phyloP scores from a whole-genome alignment of 2,329 filamentous ascomycete genomes.

The Rutstroemia sydowiana region DNA sequence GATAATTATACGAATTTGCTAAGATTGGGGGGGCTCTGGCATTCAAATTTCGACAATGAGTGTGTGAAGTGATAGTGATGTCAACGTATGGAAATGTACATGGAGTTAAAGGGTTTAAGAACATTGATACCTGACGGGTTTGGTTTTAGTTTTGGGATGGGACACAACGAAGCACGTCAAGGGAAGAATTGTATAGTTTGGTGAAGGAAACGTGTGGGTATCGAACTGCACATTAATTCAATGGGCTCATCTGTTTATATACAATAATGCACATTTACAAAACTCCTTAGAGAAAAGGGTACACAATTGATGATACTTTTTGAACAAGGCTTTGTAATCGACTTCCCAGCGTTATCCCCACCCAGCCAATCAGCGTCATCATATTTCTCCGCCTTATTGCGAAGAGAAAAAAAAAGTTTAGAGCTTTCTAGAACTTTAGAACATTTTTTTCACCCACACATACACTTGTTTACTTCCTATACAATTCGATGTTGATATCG shows the following conservation, averaged over 20 bases:
- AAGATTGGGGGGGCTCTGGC: too few species aligned
- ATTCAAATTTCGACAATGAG: neutral
- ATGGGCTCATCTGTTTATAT: neutral
- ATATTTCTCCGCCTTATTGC: conserved; percentile 1
- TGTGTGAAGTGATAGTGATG: neutral
- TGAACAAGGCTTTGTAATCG: neutral
- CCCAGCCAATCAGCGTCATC: conserved; percentile 2
- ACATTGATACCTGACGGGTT: neutral
- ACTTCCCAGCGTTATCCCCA: neutral
- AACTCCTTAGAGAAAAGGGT: too few species aligned
- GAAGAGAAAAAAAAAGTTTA: conserved; percentile 6
- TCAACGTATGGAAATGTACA: too few species aligned
- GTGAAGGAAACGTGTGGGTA: neutral
- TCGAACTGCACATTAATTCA: neutral
- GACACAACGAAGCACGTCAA: neutral
- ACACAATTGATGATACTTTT: neutral
- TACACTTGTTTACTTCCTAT: neutral
- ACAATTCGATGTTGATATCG: neutral
- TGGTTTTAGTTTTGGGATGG: neutral
- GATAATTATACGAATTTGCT: neutral
- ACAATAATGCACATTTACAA: too few species aligned
- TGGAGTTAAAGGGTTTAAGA: neutral
- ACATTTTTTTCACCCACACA: conserved; percentile 1
- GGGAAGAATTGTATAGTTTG: neutral
- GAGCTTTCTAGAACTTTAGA: conserved; percentile 11